Conservation (phyloP, 2,329 filamentous ascomycete species). For the Ceratocystis lukuohia region DNA sequence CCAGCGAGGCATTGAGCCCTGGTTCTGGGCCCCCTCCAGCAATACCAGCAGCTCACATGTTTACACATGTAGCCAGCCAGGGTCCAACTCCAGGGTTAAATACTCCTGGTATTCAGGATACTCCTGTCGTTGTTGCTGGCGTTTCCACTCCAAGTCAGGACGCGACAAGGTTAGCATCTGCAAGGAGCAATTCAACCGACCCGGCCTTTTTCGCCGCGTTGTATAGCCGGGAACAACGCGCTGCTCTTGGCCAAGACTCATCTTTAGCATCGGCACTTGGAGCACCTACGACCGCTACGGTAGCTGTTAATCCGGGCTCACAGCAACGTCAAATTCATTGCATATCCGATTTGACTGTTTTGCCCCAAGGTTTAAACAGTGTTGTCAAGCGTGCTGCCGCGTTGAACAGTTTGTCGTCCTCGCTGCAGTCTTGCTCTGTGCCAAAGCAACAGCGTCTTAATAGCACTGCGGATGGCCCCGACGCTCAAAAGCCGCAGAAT, state of each 20-base stretch:
- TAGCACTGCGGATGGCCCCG: background rate
- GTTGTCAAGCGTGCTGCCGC: background rate
- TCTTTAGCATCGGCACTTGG: background rate
- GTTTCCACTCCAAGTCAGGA: background rate
- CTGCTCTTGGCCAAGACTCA: conserved; percentile 18
- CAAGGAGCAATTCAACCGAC: conserved; percentile 31
- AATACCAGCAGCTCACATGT: background rate
- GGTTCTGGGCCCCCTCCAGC: background rate
- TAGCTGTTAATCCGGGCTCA: background rate
- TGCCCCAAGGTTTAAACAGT: background rate
- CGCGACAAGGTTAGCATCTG: conserved; percentile 2
- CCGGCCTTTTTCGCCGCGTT: conserved; percentile 35
- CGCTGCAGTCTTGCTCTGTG: background rate
- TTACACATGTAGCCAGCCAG: background rate
- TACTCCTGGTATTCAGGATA: background rate
- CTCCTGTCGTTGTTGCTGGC: background rate
- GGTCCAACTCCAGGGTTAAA: background rate
- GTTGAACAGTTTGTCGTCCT: background rate
- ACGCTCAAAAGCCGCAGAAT: background rate
- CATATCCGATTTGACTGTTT: background rate
- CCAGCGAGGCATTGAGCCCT: conserved; percentile 20
- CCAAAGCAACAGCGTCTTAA: background rate
- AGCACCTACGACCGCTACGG: background rate
- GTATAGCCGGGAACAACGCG: conserved; percentile 34
- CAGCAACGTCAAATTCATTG: background rate